Evolutionary conservation across 2,329 filamentous ascomycete species (phyloP).

Genomic region (Lachnellula cervina): DNA sequence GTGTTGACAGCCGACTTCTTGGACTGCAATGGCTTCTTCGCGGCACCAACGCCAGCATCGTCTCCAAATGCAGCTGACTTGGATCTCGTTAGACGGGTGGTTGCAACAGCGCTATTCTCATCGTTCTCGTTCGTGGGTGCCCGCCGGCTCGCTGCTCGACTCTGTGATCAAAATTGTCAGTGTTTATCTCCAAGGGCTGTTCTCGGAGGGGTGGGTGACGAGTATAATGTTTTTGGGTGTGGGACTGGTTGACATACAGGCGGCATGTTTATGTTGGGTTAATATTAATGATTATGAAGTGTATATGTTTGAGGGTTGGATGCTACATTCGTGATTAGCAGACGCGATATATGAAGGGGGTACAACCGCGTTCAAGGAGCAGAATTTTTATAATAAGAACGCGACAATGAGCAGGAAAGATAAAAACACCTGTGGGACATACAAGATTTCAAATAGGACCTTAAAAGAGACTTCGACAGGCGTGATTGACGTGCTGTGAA

Average conservation of each 20-base stretch:
- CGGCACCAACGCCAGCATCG: constrained; percentile 53
- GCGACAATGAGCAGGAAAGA: constrained; percentile 13
- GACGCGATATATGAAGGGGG: constrained; percentile 18
- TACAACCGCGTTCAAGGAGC: constrained; percentile 21
- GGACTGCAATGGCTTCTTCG: constrained; percentile 61
- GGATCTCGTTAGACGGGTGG: constrained; percentile 85
- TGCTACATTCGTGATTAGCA: constrained; percentile 12
- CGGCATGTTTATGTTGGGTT: constrained; percentile 41
- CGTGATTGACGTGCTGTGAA: constrained; percentile 12
- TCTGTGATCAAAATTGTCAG: constrained; percentile 41
- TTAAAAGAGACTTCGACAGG: constrained; percentile 3
- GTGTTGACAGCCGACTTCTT: constrained; percentile 59
- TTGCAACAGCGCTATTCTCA: constrained; percentile 65
- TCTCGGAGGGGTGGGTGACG: neutral
- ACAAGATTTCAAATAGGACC: constrained; percentile 17
- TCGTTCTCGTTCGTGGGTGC: constrained; percentile 88
- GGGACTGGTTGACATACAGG: constrained; percentile 43
- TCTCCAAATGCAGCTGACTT: constrained; percentile 70
- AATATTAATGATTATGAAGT: constrained; percentile 32
- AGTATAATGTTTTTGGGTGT: neutral
- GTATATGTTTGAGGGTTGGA: constrained; percentile 13
- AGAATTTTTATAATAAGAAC: constrained; percentile 12
- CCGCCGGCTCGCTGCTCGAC: constrained; percentile 69
- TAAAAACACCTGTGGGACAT: constrained; percentile 13
- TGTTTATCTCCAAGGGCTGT: constrained; percentile 11